Evolutionary conservation across 192 early-diverging fungal species (phyloP).

Genomic region (Backusella liffmaniae): DNA sequence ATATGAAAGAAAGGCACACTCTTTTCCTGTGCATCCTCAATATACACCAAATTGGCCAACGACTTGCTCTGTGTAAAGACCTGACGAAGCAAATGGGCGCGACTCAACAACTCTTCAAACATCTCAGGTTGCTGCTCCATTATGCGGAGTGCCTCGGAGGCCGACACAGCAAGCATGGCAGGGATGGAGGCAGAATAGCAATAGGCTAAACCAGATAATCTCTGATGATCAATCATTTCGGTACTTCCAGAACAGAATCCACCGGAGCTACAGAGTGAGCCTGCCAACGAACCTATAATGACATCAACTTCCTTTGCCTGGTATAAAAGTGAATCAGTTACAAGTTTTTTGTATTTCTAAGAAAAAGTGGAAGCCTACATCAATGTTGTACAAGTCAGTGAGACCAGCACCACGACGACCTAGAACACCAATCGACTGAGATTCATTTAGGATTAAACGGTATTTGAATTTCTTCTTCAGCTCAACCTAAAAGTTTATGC

Average conservation of each 20-base stretch:
- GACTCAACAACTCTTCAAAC: slow-evolving; percentile 59
- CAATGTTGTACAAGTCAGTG: slow-evolving; percentile 72
- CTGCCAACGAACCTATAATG: slow-evolving; percentile 81
- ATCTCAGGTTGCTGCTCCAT: slow-evolving; percentile 47
- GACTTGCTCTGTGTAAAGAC: slow-evolving; percentile 18
- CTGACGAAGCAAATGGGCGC: slow-evolving; percentile 59
- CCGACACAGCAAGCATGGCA: slow-evolving; percentile 86
- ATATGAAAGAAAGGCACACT: slow-evolving; percentile 76
- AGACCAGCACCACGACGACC: slow-evolving; percentile 85
- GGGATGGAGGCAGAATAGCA: slow-evolving; percentile 95
- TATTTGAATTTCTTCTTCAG: slow-evolving; percentile 97
- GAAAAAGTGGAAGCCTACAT: slow-evolving; percentile 19
- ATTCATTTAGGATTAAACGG: slow-evolving; percentile 93
- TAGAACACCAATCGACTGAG: slow-evolving; percentile 84
- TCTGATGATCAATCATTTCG: slow-evolving; percentile 89
- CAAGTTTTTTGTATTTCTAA: neutral
- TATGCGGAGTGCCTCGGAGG: slow-evolving; percentile 79
- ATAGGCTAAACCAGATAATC: slow-evolving; percentile 87
- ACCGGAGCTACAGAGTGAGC: slow-evolving; percentile 77
- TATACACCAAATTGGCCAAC: slow-evolving; percentile 18
- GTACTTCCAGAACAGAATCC: slow-evolving; percentile 90
- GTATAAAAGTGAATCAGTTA: neutral
- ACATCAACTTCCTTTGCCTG: slow-evolving; percentile 79
- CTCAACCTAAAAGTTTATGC: slow-evolving; percentile 44
- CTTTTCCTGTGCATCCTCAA: slow-evolving; percentile 9